Conservation (phyloP, 1,139 yeast genomes). For the Pichia sp. region DNA sequence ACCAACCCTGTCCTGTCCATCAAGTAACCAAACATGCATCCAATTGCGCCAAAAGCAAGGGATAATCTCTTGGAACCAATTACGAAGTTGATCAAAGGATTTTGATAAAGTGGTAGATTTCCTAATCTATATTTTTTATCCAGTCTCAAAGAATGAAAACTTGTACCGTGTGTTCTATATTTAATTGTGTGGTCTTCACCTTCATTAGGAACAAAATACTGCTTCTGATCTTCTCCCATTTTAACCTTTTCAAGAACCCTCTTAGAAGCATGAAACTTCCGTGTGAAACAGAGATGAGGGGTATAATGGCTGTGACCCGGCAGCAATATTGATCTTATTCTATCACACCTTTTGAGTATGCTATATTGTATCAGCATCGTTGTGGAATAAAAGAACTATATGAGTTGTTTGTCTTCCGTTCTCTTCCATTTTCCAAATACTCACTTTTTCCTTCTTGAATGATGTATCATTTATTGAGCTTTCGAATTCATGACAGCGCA, state of each 20-base stretch:
- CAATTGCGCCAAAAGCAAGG: conserved; percentile 51
- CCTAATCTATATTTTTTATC: conserved; percentile 45
- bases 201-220: conserved; percentile 25
- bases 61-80: conserved; percentile 52
- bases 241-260: conserved; percentile 18
- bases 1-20: conserved; percentile 54
- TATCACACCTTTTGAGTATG: too few relatives aligned
- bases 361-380: too few relatives aligned
- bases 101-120: conserved; percentile 51
- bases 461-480: background rate
- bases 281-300: background rate
- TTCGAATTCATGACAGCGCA: background rate
- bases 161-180: conserved; percentile 30
- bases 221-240: conserved; percentile 30
- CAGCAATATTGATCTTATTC: background rate
- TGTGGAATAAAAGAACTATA: too few relatives aligned
- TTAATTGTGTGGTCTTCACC: conserved; percentile 22
- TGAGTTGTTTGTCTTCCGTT: too few relatives aligned
- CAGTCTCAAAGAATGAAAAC: conserved; percentile 23
- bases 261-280: conserved; percentile 2
- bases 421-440: too few relatives aligned
- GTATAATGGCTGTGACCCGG: background rate
- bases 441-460: background rate
- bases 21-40: conserved; percentile 51
- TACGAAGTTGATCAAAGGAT: conserved; percentile 54